These are phyloP conservation scores for Luffa aegyptiaca DNA, from an alignment of 306 rosid genomes.

Conservation along the genomic window DNA sequence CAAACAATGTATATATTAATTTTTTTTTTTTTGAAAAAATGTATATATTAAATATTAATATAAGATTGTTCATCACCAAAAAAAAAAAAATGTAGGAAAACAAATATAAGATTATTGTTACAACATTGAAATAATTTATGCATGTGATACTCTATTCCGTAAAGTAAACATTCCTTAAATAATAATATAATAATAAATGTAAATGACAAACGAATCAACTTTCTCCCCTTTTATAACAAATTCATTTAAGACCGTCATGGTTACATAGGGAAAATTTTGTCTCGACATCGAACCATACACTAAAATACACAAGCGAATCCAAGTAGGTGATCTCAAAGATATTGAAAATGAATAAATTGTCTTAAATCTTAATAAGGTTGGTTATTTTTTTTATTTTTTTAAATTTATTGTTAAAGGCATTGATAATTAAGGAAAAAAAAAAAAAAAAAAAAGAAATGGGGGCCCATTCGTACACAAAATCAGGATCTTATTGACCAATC, in stretches of 20 bases:
- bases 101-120: neutral
- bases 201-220: neutral
- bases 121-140: neutral
- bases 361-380: neutral
- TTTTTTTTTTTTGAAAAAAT: too few relatives aligned
- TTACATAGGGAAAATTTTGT: neutral
- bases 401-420: neutral
- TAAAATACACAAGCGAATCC: neutral
- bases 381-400: neutral
- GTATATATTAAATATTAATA: too few relatives aligned
- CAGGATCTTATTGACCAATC: constrained; percentile 19
- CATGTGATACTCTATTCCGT: neutral
- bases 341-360: neutral
- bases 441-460: constrained; percentile 11
- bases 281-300: neutral
- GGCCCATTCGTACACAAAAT: constrained; percentile 14
- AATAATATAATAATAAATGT: neutral
- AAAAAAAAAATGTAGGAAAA: neutral
- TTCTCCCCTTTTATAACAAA: neutral
- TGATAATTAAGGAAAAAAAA: neutral
- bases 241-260: neutral
- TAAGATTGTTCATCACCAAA: neutral
- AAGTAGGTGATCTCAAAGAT: neutral
- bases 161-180: neutral
- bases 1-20: too few relatives aligned